Conservation (phyloP, 768 basidiomycete species). For the Bullera alba region DNA sequence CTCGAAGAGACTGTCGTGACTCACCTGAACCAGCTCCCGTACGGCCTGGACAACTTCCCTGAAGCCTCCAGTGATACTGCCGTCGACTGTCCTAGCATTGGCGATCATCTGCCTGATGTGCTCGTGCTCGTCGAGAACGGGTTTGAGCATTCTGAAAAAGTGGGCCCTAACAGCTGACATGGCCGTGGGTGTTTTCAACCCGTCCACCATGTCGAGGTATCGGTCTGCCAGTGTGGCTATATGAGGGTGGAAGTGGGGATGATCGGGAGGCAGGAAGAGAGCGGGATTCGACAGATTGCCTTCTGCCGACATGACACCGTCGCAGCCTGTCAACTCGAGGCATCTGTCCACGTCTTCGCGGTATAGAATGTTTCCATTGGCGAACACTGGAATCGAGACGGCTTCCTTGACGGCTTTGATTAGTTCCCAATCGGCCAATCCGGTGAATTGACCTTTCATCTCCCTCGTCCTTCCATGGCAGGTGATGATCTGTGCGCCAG, state of each 20-base stretch:
- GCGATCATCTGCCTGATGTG: conserved; percentile 69
- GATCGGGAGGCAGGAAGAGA: conserved; percentile 51
- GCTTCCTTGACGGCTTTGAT: conserved; percentile 86
- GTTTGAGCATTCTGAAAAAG: conserved; percentile 83
- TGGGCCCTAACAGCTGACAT: conserved; percentile 81
- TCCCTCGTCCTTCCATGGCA: conserved; percentile 88
- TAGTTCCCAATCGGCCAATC: conserved; percentile 80
- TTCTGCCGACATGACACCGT: conserved; percentile 88
- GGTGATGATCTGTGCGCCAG: conserved; percentile 90
- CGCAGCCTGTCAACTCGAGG: conserved; percentile 73
- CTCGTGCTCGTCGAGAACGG: conserved; percentile 58
- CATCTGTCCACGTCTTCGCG: conserved; percentile 74
- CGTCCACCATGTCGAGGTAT: conserved; percentile 72
- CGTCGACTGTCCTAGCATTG: conserved; percentile 23
- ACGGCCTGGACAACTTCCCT: conserved; percentile 57
- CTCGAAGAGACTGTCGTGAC: conserved; percentile 28
- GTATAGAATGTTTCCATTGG: conserved; percentile 91
- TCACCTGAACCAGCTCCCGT: conserved; percentile 56
- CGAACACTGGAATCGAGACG: conserved; percentile 82
- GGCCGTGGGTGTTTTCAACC: conserved; percentile 63
- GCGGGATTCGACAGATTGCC: conserved; percentile 89
- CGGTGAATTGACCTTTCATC: conserved; percentile 78
- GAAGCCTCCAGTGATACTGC: conserved; percentile 49
- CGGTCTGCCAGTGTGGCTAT: conserved; percentile 63
- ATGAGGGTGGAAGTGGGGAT: conserved; percentile 38